A percentile compares a stretch with the other conserved stretches of the same genome.
Evolutionary conservation across 352 stramenopile species (phyloP).

Genomic region (Pythium aphanidermatum): DNA sequence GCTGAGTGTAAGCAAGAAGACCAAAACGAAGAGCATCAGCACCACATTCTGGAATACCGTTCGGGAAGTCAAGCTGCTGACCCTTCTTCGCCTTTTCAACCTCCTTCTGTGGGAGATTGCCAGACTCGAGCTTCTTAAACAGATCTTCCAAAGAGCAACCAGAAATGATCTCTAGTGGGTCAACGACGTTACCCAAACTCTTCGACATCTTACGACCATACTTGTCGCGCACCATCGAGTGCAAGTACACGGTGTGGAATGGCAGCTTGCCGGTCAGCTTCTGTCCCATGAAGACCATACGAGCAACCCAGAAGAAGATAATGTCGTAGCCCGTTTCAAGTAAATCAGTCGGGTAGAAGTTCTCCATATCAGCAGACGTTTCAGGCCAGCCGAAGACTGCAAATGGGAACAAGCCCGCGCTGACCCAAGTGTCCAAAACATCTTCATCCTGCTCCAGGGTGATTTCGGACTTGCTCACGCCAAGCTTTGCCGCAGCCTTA

Average conservation of each 20-base stretch:
- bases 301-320: slow-evolving; percentile 99
- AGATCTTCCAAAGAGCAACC: slow-evolving; percentile 94
- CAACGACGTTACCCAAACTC: slow-evolving; percentile 98
- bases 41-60: slow-evolving; percentile 98
- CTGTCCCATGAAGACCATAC: slow-evolving; percentile 95
- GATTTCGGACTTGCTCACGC: slow-evolving; percentile 53
- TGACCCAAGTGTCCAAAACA: slow-evolving; percentile 99
- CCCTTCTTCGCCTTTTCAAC: slow-evolving; percentile 97
- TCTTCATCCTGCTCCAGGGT: slow-evolving; percentile 97
- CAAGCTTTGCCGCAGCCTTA: slow-evolving; percentile 78
- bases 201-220: slow-evolving; percentile 99
- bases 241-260: slow-evolving; percentile 96
- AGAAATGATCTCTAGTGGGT: slow-evolving; percentile 97
- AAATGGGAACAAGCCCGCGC: slow-evolving; percentile 94
- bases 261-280: slow-evolving; percentile 96
- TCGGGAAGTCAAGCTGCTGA: slow-evolving; percentile 95
- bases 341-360: slow-evolving; percentile 95
- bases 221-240: slow-evolving; percentile 97
- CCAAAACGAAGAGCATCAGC: slow-evolving; percentile 98
- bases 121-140: slow-evolving; percentile 92
- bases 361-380: slow-evolving; percentile 54
- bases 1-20: slow-evolving; percentile 93
- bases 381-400: slow-evolving; percentile 82
- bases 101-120: slow-evolving; percentile 97
- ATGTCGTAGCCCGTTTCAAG: slow-evolving; percentile 99